Evolutionary conservation across 1,284 basidiomycete species (phyloP), one percentile per base, ranked within the genome.

Genomic region (Leccinum subspadiceum): DNA sequence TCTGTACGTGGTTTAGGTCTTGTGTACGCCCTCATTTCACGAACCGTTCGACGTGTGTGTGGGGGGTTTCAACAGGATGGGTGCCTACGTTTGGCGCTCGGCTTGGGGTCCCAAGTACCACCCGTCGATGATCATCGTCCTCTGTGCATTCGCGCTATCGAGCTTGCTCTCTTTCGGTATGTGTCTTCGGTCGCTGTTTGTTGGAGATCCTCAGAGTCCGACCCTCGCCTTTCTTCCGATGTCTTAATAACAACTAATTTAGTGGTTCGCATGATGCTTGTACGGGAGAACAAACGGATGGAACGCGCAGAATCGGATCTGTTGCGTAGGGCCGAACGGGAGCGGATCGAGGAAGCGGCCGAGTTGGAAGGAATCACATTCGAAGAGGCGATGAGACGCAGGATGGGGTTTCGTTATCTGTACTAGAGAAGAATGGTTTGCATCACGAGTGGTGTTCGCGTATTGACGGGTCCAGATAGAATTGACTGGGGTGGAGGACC

Each of bases 41-140:
- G 39, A 50, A 41, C 2, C 41, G 41, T 46, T 46, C 41, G 10
- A 46, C 10, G 6, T 17, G 20, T 17, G 6, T 22, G 9, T 48
- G 46, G 2, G 7, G 10, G 8, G 12, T 5, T 37, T 22, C n/a
- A 3, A 44, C 46, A 81, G 79, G 13, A 80, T 81, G 56, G 82
- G 83, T 4, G 82, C 82, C 3, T 84, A 80, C 63, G 77, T 78
- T 1, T 84, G 83, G 83, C 79, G 78, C 60, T 63, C 79, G 2
- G 66, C 70, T 15, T 84, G 82, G 82, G 74, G 78, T 5, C 82
- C 81, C 0, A 59, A 73, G 35, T 85, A 84, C 60, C 82, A 80
- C 57, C 80, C 76, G 44, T 82, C 81, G 1, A 80, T 84, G 80
- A 74, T 73, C 17, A 81, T 84, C 57, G 79, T 77, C 0, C 65